Evolutionary conservation across 257 asterid genomes (phyloP), one percentile per base, ranked within the genome.

Genomic region (Hygrophila difformis): DNA sequence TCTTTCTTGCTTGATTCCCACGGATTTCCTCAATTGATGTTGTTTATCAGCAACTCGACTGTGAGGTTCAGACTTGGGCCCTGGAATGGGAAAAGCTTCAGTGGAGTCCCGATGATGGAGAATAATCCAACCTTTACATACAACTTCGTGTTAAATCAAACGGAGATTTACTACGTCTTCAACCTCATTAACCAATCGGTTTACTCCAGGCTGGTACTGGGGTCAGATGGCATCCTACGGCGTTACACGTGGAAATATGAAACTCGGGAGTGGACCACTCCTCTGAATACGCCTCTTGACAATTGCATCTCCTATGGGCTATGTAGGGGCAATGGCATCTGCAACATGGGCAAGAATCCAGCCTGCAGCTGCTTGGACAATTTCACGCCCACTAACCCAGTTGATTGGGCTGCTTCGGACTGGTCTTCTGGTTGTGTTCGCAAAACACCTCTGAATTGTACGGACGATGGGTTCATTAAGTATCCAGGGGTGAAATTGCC

Each of bases 51-150:
- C 19, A 55, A 48, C 37, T 29, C 67, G 6, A 16, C 12, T 0
- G 50, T 19, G 21, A 51, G 39, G 37, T 65, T 42, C 43, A 29
- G 53, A 9, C 14, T 55, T 2, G 72, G 64, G 5, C 68, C 72
- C n/a, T 66, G 72, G 72, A 55, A 39, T 35, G 61, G 67, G 11
- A 13, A 24, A 3, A 10, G 56, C 18, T 66, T 60, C 23, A 54
- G 59, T 53, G 64, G 59, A 22, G 31, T 43, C 12, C 43, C 56
- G 3, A 40, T 21, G 19, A 18, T 71, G 20, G 43, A 20, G 48
- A 14, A 28, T 18, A 65, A 66, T 33, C 42, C 51, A 1, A 38
- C 35, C 6, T 51, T 15, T 14, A 11, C 21, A 5, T 53, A 17
- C 36, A 34, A 36, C 5, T 53, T 63, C 12, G 48, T 48, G 18